phyloP scores from a whole-genome alignment of 805 yeast species.

The Millerozyma acaciae region DNA sequence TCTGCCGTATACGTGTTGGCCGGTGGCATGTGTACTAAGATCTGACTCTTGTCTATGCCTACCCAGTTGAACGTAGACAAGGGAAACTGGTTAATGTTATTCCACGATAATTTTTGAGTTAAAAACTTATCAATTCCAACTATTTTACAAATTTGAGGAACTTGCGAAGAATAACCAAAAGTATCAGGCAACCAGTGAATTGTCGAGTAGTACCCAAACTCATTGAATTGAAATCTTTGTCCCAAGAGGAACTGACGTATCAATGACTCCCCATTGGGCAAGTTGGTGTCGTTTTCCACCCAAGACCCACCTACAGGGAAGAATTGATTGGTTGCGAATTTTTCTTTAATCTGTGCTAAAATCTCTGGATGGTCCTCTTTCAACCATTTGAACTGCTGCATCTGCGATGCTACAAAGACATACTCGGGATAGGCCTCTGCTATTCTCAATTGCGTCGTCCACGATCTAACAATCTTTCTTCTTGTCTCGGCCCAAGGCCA shows the following conservation, averaged over 20 bases:
- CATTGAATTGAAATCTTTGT: slow-evolving; percentile 74
- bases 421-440: slow-evolving; percentile 90
- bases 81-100: slow-evolving; percentile 89
- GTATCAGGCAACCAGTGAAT: slow-evolving; percentile 97
- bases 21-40: slow-evolving; percentile 96
- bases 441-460: slow-evolving; percentile 88
- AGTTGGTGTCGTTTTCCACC: slow-evolving; percentile 96
- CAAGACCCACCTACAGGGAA: slow-evolving; percentile 95
- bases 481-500: slow-evolving; percentile 99
- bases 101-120: slow-evolving; percentile 96
- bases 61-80: slow-evolving; percentile 92
- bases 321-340: slow-evolving; percentile 68
- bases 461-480: slow-evolving; percentile 87
- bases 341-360: slow-evolving; percentile 58
- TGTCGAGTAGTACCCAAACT: slow-evolving; percentile 73
- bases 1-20: slow-evolving; percentile 91
- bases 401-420: slow-evolving; percentile 91
- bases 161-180: slow-evolving; percentile 92
- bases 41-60: slow-evolving; percentile 90
- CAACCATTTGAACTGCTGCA: slow-evolving; percentile 94
- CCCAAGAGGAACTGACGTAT: slow-evolving; percentile 87
- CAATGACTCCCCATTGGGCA: slow-evolving; percentile 92
- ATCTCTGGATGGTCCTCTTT: slow-evolving; percentile 81
- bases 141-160: slow-evolving; percentile 87
- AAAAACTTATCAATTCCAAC: slow-evolving; percentile 82